These are phyloP conservation scores for Pythium plurisporium DNA, from an alignment of 352 stramenopile genomes.

Conservation along the genomic window DNA sequence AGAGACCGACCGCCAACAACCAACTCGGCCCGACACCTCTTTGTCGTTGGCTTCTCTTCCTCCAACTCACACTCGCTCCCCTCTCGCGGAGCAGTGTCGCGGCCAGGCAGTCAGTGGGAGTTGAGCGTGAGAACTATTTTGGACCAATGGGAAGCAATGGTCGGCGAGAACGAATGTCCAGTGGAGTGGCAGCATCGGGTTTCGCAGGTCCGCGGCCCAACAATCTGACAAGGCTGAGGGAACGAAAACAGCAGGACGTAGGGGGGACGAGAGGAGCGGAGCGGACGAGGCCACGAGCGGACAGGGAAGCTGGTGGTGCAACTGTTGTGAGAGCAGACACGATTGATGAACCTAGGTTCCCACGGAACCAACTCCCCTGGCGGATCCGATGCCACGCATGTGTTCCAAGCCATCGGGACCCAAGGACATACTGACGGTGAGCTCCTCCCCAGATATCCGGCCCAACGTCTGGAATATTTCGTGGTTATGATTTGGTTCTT, in stretches of 20 bases:
- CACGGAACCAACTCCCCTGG: neutral
- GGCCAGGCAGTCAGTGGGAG: slow-evolving; percentile 25
- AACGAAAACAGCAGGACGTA: slow-evolving; percentile 17
- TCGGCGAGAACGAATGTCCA: slow-evolving; percentile 23
- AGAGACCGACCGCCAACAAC: neutral
- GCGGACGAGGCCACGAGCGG: neutral
- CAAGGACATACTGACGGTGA: too few relatives aligned
- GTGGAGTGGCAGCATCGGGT: slow-evolving; percentile 13
- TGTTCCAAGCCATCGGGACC: neutral
- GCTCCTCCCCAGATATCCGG: too few relatives aligned
- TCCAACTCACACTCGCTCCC: slow-evolving; percentile 20
- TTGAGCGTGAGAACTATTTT: slow-evolving; percentile 2
- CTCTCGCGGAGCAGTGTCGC: slow-evolving; percentile 5
- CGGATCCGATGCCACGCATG: neutral
- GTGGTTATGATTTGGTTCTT: too few relatives aligned
- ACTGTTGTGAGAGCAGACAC: neutral
- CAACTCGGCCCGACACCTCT: slow-evolving; percentile 7
- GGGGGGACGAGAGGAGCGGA: neutral
- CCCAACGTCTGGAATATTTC: too few relatives aligned
- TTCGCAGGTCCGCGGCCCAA: slow-evolving; percentile 12
- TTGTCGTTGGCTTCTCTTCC: slow-evolving; percentile 23
- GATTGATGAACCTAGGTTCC: neutral
- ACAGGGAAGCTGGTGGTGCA: neutral
- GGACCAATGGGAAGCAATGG: slow-evolving; percentile 5
- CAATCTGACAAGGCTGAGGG: slow-evolving; percentile 12